These are phyloP conservation scores for Rhodomyrtus tomentosa DNA, from an alignment of 345 rosid species.

Conservation along the genomic window DNA sequence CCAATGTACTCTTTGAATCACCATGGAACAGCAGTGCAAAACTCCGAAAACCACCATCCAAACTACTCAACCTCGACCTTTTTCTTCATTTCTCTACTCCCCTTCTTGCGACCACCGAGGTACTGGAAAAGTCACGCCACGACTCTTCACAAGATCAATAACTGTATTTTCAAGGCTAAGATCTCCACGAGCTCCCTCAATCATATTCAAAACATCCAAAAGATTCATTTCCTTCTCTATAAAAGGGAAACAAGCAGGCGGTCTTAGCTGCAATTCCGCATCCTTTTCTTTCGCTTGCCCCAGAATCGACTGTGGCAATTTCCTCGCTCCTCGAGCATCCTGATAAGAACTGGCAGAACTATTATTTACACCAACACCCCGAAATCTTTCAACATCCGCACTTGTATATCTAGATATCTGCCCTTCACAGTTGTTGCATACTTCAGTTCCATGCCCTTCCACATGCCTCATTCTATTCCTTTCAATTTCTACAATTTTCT, in stretches of 20 bases:
- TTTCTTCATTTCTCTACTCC: not conserved
- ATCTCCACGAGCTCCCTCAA: slow-evolving; percentile 2
- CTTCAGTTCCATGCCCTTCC: not conserved
- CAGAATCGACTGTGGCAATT: slow-evolving; percentile 10
- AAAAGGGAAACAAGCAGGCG: not conserved
- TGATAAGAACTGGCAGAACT: not conserved
- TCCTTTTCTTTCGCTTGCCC: not conserved
- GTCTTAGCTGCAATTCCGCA: not conserved
- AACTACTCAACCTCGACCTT: not conserved
- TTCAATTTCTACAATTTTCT: not conserved
- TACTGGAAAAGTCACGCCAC: slow-evolving; percentile 5
- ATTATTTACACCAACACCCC: not conserved
- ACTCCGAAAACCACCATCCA: not conserved
- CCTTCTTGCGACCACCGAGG: not conserved
- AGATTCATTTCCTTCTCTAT: not conserved
- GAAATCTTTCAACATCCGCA: not conserved
- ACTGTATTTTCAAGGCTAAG: not conserved
- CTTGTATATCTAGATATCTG: not conserved
- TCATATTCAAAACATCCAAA: slow-evolving; percentile 13
- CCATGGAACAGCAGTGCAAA: not conserved
- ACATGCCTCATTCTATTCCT: not conserved
- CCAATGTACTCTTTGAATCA: too few species aligned
- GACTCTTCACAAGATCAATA: slow-evolving; percentile 12
- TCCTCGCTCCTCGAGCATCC: not conserved
- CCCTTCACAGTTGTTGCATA: not conserved